Percentiles rank a stretch among this genome's conserved stretches.
These are phyloP conservation scores for Quambalaria eucalypti DNA, from an alignment of 1,284 basidiomycete species.

Conservation along the genomic window DNA sequence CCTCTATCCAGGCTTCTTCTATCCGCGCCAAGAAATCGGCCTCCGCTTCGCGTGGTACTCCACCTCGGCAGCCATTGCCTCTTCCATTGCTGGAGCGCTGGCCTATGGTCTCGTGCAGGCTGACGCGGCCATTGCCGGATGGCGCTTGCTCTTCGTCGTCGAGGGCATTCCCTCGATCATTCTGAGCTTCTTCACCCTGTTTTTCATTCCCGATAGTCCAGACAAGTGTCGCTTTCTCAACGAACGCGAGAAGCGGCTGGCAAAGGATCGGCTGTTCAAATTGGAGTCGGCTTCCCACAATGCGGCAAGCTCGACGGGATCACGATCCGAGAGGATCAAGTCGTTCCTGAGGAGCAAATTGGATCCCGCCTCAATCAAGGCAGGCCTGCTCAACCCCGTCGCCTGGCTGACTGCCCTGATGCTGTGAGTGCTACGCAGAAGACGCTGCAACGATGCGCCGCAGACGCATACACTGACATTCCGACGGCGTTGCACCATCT, in stretches of 20 bases:
- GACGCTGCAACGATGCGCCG: not conserved
- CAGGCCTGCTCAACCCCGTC: conserved; percentile 4
- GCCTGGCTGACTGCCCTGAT: conserved; percentile 6
- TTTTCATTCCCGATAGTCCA: conserved; percentile 31
- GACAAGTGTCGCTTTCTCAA: conserved; percentile 28
- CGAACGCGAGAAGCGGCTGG: conserved; percentile 25
- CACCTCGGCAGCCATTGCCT: conserved; percentile 13
- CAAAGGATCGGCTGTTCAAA: conserved; percentile 23
- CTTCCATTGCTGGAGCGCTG: conserved; percentile 28
- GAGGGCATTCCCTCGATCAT: conserved; percentile 38
- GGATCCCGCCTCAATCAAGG: not conserved
- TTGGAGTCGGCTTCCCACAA: not conserved
- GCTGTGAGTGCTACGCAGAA: not conserved
- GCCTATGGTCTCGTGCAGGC: conserved; percentile 38
- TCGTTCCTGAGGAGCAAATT: not conserved
- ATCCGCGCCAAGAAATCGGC: conserved; percentile 34
- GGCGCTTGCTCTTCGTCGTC: conserved; percentile 36
- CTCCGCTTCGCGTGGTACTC: conserved; percentile 31
- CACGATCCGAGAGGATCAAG: too few relatives aligned
- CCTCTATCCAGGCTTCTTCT: conserved; percentile 28
- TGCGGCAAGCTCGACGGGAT: too few relatives aligned
- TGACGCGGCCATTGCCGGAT: conserved; percentile 17
- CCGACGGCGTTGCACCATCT: conserved; percentile 30
- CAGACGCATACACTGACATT: conserved; percentile 29
- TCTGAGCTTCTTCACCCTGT: conserved; percentile 23